Evolutionary conservation across 179 eudicot genomes (phyloP), one percentile per base, ranked within the genome.

Genomic region (Patellifolia procumbens): DNA sequence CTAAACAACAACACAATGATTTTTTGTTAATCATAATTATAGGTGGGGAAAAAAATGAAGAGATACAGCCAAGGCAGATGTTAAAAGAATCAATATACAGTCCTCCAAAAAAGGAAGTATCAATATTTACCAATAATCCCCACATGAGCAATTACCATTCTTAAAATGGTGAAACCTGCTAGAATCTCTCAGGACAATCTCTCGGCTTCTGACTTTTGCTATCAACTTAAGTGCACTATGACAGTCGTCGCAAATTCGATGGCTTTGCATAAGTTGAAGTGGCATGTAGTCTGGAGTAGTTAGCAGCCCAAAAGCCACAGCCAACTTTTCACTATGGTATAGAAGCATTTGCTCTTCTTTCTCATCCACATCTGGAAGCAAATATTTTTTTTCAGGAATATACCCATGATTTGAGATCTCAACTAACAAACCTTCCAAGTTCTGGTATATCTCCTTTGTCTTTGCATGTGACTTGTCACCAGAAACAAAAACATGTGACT

Each of bases 291-390:
- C 79, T 24, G 82, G 49, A 51, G 95, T 90, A 81, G 78, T 90
- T 15, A 93, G 78, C 63, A 93, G 73, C 46, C 98, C 98, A 81
- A 87, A 93, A 32, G 91, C 88, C 79, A 93, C 80, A 16, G 98
- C 98, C 77, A 93, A 70, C 78, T 91, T 93, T 74, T 93, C 98
- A 74, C 97, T 89, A 73, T 93, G 98, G 81, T 83, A 82, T 80
- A 76, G 55, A 32, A 72, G 66, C 87, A 85, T 78, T 20, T 74
- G 42, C 81, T 86, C 83, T 83, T 91, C 95, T 74, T 74, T 80
- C 75, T 90, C 92, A 77, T 90, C 97, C 65, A 93, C 98, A 86
- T 93, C 98, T 56, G 95, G 91, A 74, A 93, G 93, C 81, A 90
- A 71, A 66, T 80, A 78, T 74, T 60, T 85, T 53, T 77, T 80